Evolutionary conservation across 2,329 filamentous ascomycete genomes (phyloP).

Genomic region (Aschersonia sp.): DNA sequence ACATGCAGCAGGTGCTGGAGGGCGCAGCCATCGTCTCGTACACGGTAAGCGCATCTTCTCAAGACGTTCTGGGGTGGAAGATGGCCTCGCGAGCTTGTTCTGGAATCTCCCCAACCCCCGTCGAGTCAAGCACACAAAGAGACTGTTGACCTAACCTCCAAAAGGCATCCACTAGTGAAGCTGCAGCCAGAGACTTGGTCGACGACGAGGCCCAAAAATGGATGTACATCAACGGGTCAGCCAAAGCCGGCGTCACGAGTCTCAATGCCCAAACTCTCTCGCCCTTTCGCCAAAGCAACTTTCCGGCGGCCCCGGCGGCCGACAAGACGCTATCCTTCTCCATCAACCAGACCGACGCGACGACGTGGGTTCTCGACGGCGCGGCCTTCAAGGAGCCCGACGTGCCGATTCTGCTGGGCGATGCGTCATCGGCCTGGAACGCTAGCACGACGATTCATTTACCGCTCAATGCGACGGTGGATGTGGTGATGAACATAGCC

Average conservation of each 20-base stretch:
- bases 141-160: not conserved
- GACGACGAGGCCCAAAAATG: not conserved
- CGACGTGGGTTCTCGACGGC: constrained; percentile 1
- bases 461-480: constrained; percentile 1
- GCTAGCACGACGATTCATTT: constrained; percentile 2
- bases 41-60: not conserved
- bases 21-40: constrained; percentile 1
- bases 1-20: constrained; percentile 3
- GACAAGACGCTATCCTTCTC: not conserved
- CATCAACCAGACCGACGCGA: constrained; percentile 1
- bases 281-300: not conserved
- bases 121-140: not conserved
- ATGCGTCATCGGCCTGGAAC: constrained; percentile 1
- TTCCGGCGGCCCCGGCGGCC: not conserved
- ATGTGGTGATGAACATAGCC: not conserved
- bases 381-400: constrained; percentile 1
- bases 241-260: not conserved
- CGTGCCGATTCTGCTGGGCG: constrained; percentile 1
- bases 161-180: not conserved
- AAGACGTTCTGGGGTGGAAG: too few relatives aligned
- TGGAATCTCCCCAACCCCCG: not conserved
- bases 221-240: constrained; percentile 1
- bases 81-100: not conserved
- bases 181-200: not conserved
- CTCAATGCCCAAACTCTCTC: not conserved